Evolutionary conservation across 352 stramenopile species (phyloP).

Genomic region (Thalassiosira livingstoniorum): DNA sequence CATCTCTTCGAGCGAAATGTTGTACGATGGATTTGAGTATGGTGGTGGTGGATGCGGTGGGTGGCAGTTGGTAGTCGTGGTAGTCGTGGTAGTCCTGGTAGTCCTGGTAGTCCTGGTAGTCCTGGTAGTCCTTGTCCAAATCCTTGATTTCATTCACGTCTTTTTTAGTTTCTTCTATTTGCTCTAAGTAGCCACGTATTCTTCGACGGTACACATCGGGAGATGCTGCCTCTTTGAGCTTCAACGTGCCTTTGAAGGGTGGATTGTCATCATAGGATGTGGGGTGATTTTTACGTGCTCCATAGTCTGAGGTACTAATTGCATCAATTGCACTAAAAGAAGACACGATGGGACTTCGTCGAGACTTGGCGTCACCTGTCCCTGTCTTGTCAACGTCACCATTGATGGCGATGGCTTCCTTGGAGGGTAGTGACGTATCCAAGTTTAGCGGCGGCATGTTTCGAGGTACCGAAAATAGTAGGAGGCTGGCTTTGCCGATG

Average conservation of each 20-base stretch:
- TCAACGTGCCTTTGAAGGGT: conserved; percentile 43
- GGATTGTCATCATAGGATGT: conserved; percentile 48
- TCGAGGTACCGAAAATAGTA: conserved; percentile 14
- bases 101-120: not conserved
- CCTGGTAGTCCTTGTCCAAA: not conserved
- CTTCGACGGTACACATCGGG: conserved; percentile 41
- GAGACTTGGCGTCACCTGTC: too few relatives aligned
- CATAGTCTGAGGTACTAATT: conserved; percentile 14
- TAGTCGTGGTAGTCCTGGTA: not conserved
- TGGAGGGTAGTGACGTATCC: not conserved
- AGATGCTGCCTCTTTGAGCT: conserved; percentile 29
- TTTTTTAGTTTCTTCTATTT: conserved; percentile 17
- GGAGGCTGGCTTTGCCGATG: too few relatives aligned
- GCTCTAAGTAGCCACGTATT: conserved; percentile 40
- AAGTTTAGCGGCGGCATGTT: conserved; percentile 25
- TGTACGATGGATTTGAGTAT: conserved; percentile 65
- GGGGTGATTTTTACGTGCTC: conserved; percentile 34
- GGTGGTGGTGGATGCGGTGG: conserved; percentile 40
- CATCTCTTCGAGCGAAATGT: conserved; percentile 63
- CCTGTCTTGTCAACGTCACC: not conserved
- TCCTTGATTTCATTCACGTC: not conserved
- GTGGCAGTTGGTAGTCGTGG: not conserved
- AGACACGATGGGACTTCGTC: too few relatives aligned
- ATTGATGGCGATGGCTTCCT: not conserved
- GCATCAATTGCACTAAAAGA: too few relatives aligned